Evolutionary conservation across 805 yeast genomes (phyloP).

Genomic region (Starmerella powellii): DNA sequence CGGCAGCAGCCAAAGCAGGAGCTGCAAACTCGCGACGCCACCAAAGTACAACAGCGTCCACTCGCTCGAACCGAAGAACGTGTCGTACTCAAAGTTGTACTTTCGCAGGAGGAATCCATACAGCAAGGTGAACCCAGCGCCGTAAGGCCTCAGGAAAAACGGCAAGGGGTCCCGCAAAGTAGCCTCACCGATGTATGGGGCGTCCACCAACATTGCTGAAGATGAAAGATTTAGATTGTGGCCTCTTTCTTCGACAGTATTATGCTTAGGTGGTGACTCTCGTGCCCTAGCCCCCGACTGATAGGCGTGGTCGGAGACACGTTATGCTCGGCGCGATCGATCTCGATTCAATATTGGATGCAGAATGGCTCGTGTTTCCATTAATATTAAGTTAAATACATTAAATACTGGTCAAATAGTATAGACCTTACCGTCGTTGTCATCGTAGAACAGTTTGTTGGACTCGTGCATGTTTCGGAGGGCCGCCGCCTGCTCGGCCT

Average conservation of each 20-base stretch:
- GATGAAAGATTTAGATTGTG: background rate
- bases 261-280: no score
- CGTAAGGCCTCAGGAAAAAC: constrained; percentile 53
- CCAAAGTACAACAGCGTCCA: constrained; percentile 91
- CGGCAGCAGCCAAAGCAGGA: constrained; percentile 77
- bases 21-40: constrained; percentile 57
- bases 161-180: constrained; percentile 63
- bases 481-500: constrained; percentile 32
- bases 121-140: constrained; percentile 65
- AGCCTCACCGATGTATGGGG: constrained; percentile 60
- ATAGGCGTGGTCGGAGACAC: no score
- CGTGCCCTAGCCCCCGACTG: no score
- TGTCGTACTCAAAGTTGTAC: constrained; percentile 59
- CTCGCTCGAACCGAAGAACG: constrained; percentile 74
- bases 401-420: constrained; percentile 12
- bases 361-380: no score
- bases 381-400: background rate
- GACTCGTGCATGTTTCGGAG: constrained; percentile 28
- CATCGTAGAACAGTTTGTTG: constrained; percentile 31
- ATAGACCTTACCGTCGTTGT: constrained; percentile 24
- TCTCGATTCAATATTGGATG: no score
- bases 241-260: background rate
- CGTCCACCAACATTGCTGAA: constrained; percentile 39
- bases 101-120: constrained; percentile 64
- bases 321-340: no score